Evolutionary conservation across 192 early-diverging fungal species (phyloP), one percentile per base, ranked within the genome.

Genomic region (Podochytrium sp.): DNA sequence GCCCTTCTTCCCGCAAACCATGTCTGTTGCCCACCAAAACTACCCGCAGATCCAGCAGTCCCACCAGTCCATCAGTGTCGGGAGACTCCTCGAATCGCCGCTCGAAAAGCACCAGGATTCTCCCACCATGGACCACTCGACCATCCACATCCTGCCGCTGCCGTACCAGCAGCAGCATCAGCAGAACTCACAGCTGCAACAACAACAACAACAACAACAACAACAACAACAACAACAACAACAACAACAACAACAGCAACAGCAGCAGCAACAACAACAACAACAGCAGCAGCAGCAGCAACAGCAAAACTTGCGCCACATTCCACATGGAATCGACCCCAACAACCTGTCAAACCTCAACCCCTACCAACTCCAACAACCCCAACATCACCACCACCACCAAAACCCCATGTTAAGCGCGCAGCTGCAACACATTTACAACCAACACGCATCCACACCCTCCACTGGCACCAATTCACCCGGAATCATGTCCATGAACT

Each of bases 161-260:
- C 33, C 14, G 12, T 14, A 2, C 16, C 59, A 61, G n/a, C 59
- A 33, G 38, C 59, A 33, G 37, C 32, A n/a, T n/a, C 14, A 2
- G n/a, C 30, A 61, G 14, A 29, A 33, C 32, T 35, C 32, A 30
- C 59, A 33, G 25, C 59, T 30, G 38, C 59, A 61, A 33, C 30
- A 61, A 38, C 59, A 33, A 61, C 32, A 39, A 61, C 59, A 61
- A 37, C 59, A 38, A 25, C 59, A 20, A 30, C 55, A 18, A 37
- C 29, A 61, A 10, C 32, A 20, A 38, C 59, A 38, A 37, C 34
- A 37, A 16, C 35, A 37, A 30, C 59, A 61, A 20, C 59, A 33
- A 30, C 32, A 30, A n/a, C 59, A 0, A 61, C 55, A 27, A 57
- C 55, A 3, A 57, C 20, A 27, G 23, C 20, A 30, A 57, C 30